Evolutionary conservation across 257 asterid species (phyloP).

Genomic region (Mentha longifolia): DNA sequence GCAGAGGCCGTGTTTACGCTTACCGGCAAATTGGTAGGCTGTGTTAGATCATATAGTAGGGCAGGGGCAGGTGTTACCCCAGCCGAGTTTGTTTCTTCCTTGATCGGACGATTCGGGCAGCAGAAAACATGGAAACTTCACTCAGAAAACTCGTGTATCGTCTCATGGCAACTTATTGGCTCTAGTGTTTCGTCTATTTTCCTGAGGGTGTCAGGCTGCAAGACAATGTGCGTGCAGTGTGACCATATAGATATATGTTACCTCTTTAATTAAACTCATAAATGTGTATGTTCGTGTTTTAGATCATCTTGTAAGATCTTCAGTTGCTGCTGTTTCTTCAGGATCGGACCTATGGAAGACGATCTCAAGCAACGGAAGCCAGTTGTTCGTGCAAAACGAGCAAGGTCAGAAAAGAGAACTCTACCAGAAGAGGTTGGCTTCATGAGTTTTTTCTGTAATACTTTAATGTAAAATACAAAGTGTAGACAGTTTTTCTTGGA

Average conservation of each 20-base stretch:
- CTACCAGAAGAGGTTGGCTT: constrained; percentile 45
- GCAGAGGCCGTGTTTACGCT: constrained; percentile 61
- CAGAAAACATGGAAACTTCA: neutral
- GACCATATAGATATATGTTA: neutral
- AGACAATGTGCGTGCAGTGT: constrained; percentile 54
- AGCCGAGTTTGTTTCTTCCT: constrained; percentile 45
- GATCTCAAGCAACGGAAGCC: constrained; percentile 40
- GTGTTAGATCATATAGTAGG: constrained; percentile 40
- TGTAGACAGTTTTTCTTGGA: no score
- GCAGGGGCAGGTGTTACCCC: constrained; percentile 46
- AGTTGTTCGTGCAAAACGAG: constrained; percentile 24
- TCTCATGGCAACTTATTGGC: constrained; percentile 49
- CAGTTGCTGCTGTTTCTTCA: constrained; percentile 22
- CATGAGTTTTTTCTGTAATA: neutral
- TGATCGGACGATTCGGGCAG: constrained; percentile 42
- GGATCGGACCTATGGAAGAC: constrained; percentile 55
- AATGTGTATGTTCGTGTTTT: neutral
- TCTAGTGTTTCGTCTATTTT: constrained; percentile 36
- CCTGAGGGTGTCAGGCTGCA: constrained; percentile 43
- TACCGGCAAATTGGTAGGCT: constrained; percentile 42
- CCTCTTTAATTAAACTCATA: neutral
- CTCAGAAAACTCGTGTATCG: neutral
- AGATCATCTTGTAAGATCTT: neutral
- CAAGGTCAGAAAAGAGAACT: constrained; percentile 21
- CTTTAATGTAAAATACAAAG: neutral